A percentile compares a stretch with the other conserved stretches of the same genome.
phyloP scores from a whole-genome alignment of 169 alveolate genomes.

The Plasmodium vinckei region DNA sequence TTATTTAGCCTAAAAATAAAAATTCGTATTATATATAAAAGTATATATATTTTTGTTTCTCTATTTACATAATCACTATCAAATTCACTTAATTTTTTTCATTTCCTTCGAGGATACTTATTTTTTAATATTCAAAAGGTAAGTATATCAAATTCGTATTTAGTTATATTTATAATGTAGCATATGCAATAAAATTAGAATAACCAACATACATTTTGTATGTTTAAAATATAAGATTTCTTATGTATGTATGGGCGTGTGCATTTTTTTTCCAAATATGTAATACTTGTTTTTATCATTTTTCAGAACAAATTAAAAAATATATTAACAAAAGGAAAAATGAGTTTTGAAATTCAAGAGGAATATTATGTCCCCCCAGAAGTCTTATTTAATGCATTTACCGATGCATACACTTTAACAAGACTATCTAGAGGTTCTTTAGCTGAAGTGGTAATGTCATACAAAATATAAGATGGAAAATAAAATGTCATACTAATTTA shows the following conservation, averaged over 20 bases:
- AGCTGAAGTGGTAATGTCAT: slow-evolving; percentile 36
- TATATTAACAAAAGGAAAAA: not conserved
- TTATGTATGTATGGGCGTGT: too few relatives aligned
- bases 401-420: slow-evolving; percentile 56
- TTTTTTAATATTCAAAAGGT: not conserved
- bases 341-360: slow-evolving; percentile 50
- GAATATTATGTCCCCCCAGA: slow-evolving; percentile 75
- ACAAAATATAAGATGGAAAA: not conserved
- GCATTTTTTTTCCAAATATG: too few relatives aligned
- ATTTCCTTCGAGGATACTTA: too few relatives aligned
- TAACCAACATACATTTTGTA: not conserved
- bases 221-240: too few relatives aligned
- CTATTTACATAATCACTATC: too few relatives aligned
- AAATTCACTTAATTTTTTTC: too few relatives aligned
- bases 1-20: too few relatives aligned
- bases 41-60: too few relatives aligned
- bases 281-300: not conserved
- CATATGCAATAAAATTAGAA: not conserved
- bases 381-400: slow-evolving; percentile 47
- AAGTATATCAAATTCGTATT: not conserved
- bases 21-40: too few relatives aligned
- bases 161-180: not conserved
- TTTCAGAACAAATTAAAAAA: not conserved
- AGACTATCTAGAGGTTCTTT: slow-evolving; percentile 65
- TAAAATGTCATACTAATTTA: not conserved